Evolutionary conservation across 495 filamentous ascomycete species (phyloP).

Genomic region (Letharia columbiana): DNA sequence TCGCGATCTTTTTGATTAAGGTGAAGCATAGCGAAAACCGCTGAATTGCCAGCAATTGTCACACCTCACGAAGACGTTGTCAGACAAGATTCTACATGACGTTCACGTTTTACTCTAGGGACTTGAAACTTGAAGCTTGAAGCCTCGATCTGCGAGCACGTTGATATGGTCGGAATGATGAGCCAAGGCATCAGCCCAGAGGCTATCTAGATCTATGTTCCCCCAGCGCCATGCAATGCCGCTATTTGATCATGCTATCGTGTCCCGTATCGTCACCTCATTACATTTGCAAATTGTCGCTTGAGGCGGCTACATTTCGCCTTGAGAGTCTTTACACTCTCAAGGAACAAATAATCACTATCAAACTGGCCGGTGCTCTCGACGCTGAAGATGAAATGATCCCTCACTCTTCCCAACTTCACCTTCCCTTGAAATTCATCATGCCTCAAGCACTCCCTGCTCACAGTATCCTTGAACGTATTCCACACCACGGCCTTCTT

Average conservation of each 20-base stretch:
- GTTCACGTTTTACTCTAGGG: background rate
- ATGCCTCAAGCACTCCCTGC: conserved; percentile 83
- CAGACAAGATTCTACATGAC: background rate
- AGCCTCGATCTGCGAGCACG: background rate
- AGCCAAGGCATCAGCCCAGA: background rate
- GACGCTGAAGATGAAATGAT: conserved; percentile 95
- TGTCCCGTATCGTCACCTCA: conserved; percentile 33
- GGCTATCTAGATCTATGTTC: background rate
- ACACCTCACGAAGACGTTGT: background rate
- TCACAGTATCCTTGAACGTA: conserved; percentile 83
- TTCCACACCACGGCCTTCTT: conserved; percentile 78
- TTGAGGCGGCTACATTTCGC: conserved; percentile 62
- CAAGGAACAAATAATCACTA: conserved; percentile 83
- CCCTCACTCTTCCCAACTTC: conserved; percentile 75
- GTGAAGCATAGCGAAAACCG: background rate
- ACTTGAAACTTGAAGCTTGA: background rate
- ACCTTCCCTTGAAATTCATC: conserved; percentile 92
- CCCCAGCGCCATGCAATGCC: conserved; percentile 15
- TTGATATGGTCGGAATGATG: background rate
- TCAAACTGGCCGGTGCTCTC: conserved; percentile 93
- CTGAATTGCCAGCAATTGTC: background rate
- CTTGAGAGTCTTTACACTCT: conserved; percentile 76
- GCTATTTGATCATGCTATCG: conserved; percentile 3
- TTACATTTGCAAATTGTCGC: conserved; percentile 48
- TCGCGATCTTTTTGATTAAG: background rate